phyloP scores from a whole-genome alignment of 129 eudicot genomes.

The Chrysanthemum lavandulifolium region DNA sequence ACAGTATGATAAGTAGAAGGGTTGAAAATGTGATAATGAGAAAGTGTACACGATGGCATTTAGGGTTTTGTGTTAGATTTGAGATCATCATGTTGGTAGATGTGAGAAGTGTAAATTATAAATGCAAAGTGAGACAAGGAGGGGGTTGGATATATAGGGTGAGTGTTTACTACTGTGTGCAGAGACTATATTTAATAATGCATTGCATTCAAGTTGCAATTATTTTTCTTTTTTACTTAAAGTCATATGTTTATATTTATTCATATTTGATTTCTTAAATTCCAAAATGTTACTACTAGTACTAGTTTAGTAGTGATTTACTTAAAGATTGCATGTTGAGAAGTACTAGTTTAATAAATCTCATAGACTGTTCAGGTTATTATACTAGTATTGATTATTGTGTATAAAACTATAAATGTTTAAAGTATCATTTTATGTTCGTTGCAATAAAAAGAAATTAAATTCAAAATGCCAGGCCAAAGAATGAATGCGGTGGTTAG shows the following conservation, averaged over 20 bases:
- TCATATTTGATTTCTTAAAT: no score
- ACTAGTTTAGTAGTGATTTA: no score
- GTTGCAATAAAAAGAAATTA: no score
- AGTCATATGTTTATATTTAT: neutral
- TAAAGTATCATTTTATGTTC: no score
- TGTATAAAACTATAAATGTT: no score
- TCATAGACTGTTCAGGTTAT: no score
- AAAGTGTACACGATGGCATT: constrained; percentile 36
- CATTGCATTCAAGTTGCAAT: constrained; percentile 4
- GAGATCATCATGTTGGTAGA: constrained; percentile 29
- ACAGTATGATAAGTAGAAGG: constrained; percentile 37
- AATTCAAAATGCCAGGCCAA: no score
- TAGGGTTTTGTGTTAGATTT: constrained; percentile 9
- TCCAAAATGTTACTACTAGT: no score
- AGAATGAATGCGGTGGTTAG: no score
- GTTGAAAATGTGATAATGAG: constrained; percentile 35
- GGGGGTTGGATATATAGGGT: constrained; percentile 24
- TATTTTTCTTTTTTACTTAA: neutral
- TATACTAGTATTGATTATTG: no score
- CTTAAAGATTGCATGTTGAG: no score
- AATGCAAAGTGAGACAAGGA: constrained; percentile 24
- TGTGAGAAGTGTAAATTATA: constrained; percentile 8
- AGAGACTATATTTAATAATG: constrained; percentile 7
- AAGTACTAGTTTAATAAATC: no score
- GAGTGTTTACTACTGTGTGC: neutral